Conservation (phyloP, 2,329 filamentous ascomycete genomes). For the Cercospora nicotianae region DNA sequence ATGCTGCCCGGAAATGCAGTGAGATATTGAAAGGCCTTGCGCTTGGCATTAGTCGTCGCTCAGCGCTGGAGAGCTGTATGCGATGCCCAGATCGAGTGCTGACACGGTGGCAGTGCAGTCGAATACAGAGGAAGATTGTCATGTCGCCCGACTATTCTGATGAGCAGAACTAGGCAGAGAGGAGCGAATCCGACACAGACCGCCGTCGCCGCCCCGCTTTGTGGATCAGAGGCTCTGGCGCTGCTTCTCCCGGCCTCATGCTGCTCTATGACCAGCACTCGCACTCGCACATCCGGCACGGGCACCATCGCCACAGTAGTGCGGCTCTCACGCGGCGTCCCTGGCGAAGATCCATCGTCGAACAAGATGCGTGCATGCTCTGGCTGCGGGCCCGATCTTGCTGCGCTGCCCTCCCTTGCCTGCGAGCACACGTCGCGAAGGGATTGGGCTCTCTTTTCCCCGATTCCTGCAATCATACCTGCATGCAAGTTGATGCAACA, state of each 20-base stretch:
- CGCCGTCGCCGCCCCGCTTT: not conserved
- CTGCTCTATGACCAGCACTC: not conserved
- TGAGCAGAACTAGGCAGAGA: not conserved
- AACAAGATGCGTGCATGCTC: not conserved
- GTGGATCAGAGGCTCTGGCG: not conserved
- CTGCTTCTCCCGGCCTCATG: not conserved
- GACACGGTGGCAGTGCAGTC: not conserved
- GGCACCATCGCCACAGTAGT: not conserved
- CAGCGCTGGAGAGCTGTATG: not conserved
- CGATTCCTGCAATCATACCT: not conserved
- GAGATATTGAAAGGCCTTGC: slow-evolving; percentile 6
- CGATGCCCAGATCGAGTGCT: not conserved
- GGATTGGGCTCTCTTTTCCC: not conserved
- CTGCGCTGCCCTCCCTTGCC: not conserved
- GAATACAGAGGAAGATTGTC: not conserved
- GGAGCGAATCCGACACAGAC: not conserved
- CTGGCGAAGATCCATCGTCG: not conserved
- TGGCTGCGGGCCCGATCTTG: not conserved
- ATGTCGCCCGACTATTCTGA: not conserved
- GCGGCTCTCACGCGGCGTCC: not conserved
- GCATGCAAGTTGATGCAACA: not conserved
- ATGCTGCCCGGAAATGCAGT: slow-evolving; percentile 2
- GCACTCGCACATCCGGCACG: not conserved
- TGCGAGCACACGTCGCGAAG: not conserved
- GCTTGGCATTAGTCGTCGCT: not conserved